Percentiles rank a stretch among this genome's conserved stretches.
Conservation (phyloP, 495 filamentous ascomycete genomes). For the Rhypophila decipiens region DNA sequence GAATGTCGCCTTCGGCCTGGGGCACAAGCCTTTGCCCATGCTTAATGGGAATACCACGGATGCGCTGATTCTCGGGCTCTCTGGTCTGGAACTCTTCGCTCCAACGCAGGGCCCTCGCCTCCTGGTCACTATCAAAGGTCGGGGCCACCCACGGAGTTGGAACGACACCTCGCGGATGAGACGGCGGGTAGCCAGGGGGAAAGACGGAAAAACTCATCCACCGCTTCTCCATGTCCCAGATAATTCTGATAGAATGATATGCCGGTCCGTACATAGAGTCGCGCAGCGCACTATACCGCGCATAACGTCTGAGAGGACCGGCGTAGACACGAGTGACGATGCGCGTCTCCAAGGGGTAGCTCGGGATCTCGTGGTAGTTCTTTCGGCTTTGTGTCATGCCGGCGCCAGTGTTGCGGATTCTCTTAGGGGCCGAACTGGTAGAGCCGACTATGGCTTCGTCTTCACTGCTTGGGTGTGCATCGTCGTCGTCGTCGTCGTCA, state of each 20-base stretch:
- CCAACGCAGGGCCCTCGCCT: conserved; percentile 21
- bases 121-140: conserved; percentile 22
- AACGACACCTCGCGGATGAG: conserved; percentile 18
- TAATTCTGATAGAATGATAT: conserved; percentile 27
- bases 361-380: conserved; percentile 30
- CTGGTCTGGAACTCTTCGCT: conserved; percentile 20
- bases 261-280: conserved; percentile 40
- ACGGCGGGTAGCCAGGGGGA: conserved; percentile 26
- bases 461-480: conserved; percentile 1
- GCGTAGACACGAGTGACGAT: conserved; percentile 41
- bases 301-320: conserved; percentile 39
- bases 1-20: conserved; percentile 23
- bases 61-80: conserved; percentile 14
- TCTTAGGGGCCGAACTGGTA: conserved; percentile 10
- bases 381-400: conserved; percentile 22
- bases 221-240: conserved; percentile 32
- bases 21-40: conserved; percentile 24
- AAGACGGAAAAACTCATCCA: conserved; percentile 34
- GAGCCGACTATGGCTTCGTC: conserved; percentile 10
- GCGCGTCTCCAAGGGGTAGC: conserved; percentile 38
- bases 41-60: conserved; percentile 14
- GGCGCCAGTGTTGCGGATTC: conserved; percentile 12
- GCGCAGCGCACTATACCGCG: conserved; percentile 33
- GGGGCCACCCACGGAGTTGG: conserved; percentile 36
- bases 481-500: conserved; percentile 13